Conservation (phyloP, 441 rosid genomes). For the Metrosideros polymorpha region DNA sequence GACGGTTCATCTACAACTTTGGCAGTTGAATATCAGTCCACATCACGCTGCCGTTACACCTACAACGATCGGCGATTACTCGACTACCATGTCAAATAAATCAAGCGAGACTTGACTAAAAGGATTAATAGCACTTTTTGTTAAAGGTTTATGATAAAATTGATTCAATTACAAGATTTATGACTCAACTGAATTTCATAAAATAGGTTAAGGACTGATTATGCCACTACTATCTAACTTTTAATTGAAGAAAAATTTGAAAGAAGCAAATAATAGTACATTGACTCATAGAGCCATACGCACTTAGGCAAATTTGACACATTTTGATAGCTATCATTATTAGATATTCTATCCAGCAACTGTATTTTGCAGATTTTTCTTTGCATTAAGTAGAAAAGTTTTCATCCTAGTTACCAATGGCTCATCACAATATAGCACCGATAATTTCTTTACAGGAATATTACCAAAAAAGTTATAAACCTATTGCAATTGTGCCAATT, state of each 20-base stretch:
- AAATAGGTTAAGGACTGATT: background rate
- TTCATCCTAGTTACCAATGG: background rate
- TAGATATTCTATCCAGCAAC: background rate
- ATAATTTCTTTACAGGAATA: background rate
- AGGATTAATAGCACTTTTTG: background rate
- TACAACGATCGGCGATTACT: accelerated
- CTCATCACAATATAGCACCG: background rate
- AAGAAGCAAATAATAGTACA: background rate
- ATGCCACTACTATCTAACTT: background rate
- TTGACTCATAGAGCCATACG: background rate
- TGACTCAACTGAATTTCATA: background rate
- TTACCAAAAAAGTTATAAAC: too few species aligned
- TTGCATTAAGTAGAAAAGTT: background rate
- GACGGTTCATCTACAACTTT: background rate
- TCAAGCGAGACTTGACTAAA: accelerated
- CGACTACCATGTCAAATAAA: background rate
- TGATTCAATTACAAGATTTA: background rate
- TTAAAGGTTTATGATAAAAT: background rate
- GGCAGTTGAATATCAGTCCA: background rate
- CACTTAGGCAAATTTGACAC: background rate
- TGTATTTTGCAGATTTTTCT: background rate
- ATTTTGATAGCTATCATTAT: background rate
- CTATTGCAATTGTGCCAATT: too few species aligned
- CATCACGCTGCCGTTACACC: accelerated
- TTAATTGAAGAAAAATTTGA: background rate